These are phyloP conservation scores for Solanum acaule DNA, from an alignment of 257 asterid species.

Conservation along the genomic window DNA sequence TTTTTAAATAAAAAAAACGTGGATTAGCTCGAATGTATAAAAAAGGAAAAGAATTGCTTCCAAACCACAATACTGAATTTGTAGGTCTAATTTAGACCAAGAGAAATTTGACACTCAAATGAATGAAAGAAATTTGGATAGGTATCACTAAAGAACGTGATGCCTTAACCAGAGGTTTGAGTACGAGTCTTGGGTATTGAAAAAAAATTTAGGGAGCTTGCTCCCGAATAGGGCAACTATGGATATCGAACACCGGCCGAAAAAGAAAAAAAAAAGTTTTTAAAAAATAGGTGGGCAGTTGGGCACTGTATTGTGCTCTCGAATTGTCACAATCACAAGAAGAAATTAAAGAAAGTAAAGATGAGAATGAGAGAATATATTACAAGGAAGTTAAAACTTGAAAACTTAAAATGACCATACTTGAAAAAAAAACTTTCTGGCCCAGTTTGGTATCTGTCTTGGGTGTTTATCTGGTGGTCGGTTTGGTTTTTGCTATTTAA, in stretches of 20 bases:
- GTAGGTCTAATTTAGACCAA: neutral
- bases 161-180: neutral
- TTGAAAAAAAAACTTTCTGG: neutral
- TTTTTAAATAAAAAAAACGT: neutral
- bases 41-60: neutral
- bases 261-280: no score
- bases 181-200: neutral
- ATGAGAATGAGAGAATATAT: neutral
- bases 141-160: neutral
- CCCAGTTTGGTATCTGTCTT: neutral
- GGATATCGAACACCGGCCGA: neutral
- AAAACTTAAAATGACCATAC: neutral
- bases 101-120: neutral
- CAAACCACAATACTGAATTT: neutral
- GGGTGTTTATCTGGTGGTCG: neutral
- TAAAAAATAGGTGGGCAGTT: neutral
- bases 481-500: neutral
- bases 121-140: neutral
- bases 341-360: neutral
- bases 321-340: neutral
- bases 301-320: neutral
- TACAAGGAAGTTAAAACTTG: neutral
- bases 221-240: no score
- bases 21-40: neutral
- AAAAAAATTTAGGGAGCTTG: no score